Evolutionary conservation across 768 basidiomycete species (phyloP), one percentile per base, ranked within the genome.

Genomic region (Termitomyces bulborhizus): DNA sequence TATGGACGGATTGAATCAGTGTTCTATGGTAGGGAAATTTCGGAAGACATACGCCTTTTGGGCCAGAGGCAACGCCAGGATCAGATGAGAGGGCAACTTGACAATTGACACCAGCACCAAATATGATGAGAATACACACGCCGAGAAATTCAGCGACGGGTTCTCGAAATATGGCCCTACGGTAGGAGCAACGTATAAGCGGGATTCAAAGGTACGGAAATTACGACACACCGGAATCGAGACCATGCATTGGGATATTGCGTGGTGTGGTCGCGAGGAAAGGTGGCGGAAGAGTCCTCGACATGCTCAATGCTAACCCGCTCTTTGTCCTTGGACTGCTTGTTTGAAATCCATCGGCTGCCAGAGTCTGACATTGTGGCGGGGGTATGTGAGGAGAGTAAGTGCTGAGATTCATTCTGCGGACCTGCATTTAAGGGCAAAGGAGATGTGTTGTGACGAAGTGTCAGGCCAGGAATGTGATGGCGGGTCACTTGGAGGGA

Each of bases 131-230:
- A 31, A 86, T 70, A 62, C 77, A 77, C 7, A 77, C 74, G 18
- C 84, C 85, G 43, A 85, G 62, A 60, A 86, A 84, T 65, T 87
- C 85, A 15, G 83, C 86, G 29, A 75, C 76, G 15, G 83, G 78
- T 66, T 88, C 85, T 56, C 80, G 73, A 40, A 86, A 63, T 45
- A 54, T 73, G 68, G 31, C 83, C 81, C 55, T 43, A n/a, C 18
- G 27, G 48, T 36, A 16, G n/a, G 11, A 37, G n/a, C 16, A 11
- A 37, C 49, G 37, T 50, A 48, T 36, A 9, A 21, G 45, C 51
- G 32, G 5, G 12, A 21, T 24, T 48, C 47, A 13, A 36, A 1
- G n/a, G 7, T 24, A 13, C 5, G 44, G 12, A 18, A 42, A 26
- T 26, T 31, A 12, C 4, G 8, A 58, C 72, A 41, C 62, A 84